A percentile compares a stretch with the other conserved stretches of the same genome.
phyloP scores from a whole-genome alignment of 2,329 filamentous ascomycete genomes.

The Fusarium ramigenum region DNA sequence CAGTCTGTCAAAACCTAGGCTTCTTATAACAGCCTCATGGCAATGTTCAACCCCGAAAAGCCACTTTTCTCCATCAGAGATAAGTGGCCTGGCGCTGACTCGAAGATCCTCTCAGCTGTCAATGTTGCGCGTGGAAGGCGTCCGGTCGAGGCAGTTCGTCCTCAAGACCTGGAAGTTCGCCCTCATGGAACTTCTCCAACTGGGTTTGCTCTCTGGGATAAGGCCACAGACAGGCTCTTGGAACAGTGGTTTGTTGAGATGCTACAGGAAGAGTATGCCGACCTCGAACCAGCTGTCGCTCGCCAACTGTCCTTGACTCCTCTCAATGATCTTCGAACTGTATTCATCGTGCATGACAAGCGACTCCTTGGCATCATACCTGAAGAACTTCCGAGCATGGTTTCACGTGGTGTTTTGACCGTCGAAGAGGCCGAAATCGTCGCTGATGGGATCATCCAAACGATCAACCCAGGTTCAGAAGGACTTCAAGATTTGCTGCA shows the following conservation, averaged over 20 bases:
- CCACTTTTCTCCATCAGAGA: slow-evolving; percentile 6
- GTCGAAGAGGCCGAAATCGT: slow-evolving; percentile 9
- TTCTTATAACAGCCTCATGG: slow-evolving; percentile 1
- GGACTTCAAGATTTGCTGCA: background rate
- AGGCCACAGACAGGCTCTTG: background rate
- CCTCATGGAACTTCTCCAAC: background rate
- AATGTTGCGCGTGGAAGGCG: background rate
- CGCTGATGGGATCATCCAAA: slow-evolving; percentile 4
- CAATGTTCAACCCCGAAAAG: slow-evolving; percentile 4
- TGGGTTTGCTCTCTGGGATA: slow-evolving; percentile 5
- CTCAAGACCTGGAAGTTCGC: slow-evolving; percentile 7
- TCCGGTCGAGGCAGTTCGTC: background rate
- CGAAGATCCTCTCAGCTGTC: background rate
- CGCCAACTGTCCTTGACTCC: slow-evolving; percentile 12
- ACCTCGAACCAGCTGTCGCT: background rate
- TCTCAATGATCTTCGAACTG: slow-evolving; percentile 22
- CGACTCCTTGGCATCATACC: slow-evolving; percentile 21
- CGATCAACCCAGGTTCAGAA: slow-evolving; percentile 4
- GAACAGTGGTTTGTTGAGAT: slow-evolving; percentile 23
- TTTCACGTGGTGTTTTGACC: slow-evolving; percentile 5
- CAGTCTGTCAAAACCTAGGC: background rate
- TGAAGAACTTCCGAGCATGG: slow-evolving; percentile 16
- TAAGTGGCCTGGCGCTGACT: slow-evolving; percentile 22
- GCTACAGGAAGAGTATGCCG: slow-evolving; percentile 20
- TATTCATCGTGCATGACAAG: slow-evolving; percentile 30